phyloP scores from a whole-genome alignment of 2,329 filamentous ascomycete species.

The Sporothrix curviconia region DNA sequence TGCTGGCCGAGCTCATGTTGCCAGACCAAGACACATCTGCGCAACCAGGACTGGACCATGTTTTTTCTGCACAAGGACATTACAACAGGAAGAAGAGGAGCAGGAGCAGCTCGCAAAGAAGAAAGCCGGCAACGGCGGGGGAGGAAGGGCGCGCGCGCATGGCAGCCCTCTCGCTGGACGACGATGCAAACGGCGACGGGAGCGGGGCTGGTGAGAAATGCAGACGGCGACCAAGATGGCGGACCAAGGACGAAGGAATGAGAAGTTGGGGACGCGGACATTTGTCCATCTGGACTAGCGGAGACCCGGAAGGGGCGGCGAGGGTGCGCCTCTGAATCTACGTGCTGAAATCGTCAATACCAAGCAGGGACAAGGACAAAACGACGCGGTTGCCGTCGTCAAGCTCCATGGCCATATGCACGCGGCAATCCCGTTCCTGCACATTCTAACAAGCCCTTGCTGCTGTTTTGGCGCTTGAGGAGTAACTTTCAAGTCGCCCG shows the following conservation, averaged over 20 bases:
- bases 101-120: constrained; percentile 56
- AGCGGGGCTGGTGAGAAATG: constrained; percentile 29
- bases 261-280: too few relatives aligned
- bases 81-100: constrained; percentile 73
- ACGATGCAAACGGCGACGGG: constrained; percentile 41
- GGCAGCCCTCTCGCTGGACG: constrained; percentile 39
- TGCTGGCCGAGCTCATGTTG: constrained; percentile 97
- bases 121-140: constrained; percentile 46
- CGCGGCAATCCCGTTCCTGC: constrained; percentile 90
- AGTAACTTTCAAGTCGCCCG: constrained; percentile 93
- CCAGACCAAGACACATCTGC: constrained; percentile 92
- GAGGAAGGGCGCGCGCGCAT: constrained; percentile 45
- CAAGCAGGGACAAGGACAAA: constrained; percentile 89
- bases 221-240: constrained; percentile 32
- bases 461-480: constrained; percentile 86
- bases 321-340: constrained; percentile 93
- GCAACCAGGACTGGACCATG: constrained; percentile 97
- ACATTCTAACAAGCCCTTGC: constrained; percentile 98
- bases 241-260: constrained; percentile 38
- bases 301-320: constrained; percentile 64
- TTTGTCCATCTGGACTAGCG: too few relatives aligned
- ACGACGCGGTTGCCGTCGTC: constrained; percentile 86
- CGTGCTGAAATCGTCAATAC: constrained; percentile 97
- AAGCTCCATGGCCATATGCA: constrained; percentile 99
- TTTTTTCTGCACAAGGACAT: constrained; percentile 98